Percentiles rank a stretch among this genome's conserved stretches.
Conservation (phyloP, 2,329 filamentous ascomycete species). For the Scedosporium minutisporum region DNA sequence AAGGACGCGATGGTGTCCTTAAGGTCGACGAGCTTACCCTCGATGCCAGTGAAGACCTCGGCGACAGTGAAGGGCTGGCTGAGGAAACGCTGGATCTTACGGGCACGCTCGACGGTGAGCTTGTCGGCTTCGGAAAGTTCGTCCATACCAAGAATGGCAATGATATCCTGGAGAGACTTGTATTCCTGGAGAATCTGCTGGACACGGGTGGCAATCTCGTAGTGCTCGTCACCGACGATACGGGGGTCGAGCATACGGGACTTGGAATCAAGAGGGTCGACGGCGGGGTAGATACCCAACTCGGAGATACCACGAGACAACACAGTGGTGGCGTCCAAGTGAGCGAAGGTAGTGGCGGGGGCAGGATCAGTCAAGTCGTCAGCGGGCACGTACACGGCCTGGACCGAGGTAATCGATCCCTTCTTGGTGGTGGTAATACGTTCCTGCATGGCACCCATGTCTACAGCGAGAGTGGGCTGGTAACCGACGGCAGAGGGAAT, state of each 20-base stretch:
- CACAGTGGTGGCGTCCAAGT: conserved; percentile 99
- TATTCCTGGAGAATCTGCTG: conserved; percentile 99
- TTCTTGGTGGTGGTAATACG: conserved; percentile 99
- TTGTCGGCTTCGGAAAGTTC: conserved; percentile 98
- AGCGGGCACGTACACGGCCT: conserved; percentile 99
- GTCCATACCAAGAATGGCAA: conserved; percentile 99
- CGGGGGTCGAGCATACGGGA: conserved; percentile 99
- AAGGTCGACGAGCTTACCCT: conserved; percentile 93
- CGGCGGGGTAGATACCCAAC: conserved; percentile 99
- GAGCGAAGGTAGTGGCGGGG: conserved; percentile 97
- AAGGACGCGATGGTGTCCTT: conserved; percentile 98
- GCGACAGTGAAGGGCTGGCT: conserved; percentile 94
- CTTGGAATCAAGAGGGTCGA: conserved; percentile 99
- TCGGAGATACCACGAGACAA: conserved; percentile 99
- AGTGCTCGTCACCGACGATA: conserved; percentile 97
- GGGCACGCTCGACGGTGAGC: conserved; percentile 99
- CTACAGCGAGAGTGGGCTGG: conserved; percentile 95
- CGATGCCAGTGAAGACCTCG: conserved; percentile 80
- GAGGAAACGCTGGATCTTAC: conserved; percentile 99
- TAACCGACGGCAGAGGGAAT: conserved; percentile 99
- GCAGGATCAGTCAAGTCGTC: conserved; percentile 99
- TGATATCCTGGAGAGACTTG: conserved; percentile 99
- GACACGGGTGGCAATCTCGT: conserved; percentile 85
- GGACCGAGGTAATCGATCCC: conserved; percentile 99
- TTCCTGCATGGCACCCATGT: conserved; percentile 99